These are phyloP conservation scores for Cladosporium sp. DNA, from an alignment of 2,329 filamentous ascomycete genomes.

Conservation along the genomic window DNA sequence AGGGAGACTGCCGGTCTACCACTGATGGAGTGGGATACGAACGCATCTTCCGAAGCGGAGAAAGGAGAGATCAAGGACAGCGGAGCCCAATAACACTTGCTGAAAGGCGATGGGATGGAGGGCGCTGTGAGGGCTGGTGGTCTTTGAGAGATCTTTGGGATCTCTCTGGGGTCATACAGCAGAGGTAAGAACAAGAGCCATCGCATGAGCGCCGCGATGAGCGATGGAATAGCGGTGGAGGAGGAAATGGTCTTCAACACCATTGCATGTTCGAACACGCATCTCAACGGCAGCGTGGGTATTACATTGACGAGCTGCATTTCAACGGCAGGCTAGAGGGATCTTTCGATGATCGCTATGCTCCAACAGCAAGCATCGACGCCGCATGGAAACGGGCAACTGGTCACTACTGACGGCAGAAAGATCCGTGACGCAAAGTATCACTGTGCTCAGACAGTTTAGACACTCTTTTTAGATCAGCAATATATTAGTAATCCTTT, in stretches of 20 bases:
- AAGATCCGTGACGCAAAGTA: neutral
- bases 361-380: neutral
- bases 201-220: slow-evolving; percentile 3
- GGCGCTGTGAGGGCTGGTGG: neutral
- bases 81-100: slow-evolving; percentile 11
- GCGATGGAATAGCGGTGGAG: neutral
- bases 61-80: slow-evolving; percentile 7
- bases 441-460: neutral
- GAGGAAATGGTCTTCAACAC: neutral
- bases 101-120: neutral
- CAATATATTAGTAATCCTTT: neutral
- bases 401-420: neutral
- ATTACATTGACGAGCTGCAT: neutral
- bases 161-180: neutral
- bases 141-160: neutral
- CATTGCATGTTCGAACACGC: neutral
- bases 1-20: slow-evolving; percentile 28
- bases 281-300: neutral
- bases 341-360: neutral
- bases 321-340: neutral
- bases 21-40: slow-evolving; percentile 38
- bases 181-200: neutral
- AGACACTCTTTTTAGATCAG: neutral
- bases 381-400: neutral
- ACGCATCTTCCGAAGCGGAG: slow-evolving; percentile 27